Evolutionary conservation across 163 green algal species (phyloP).

Genomic region (Chloromonas sp.): DNA sequence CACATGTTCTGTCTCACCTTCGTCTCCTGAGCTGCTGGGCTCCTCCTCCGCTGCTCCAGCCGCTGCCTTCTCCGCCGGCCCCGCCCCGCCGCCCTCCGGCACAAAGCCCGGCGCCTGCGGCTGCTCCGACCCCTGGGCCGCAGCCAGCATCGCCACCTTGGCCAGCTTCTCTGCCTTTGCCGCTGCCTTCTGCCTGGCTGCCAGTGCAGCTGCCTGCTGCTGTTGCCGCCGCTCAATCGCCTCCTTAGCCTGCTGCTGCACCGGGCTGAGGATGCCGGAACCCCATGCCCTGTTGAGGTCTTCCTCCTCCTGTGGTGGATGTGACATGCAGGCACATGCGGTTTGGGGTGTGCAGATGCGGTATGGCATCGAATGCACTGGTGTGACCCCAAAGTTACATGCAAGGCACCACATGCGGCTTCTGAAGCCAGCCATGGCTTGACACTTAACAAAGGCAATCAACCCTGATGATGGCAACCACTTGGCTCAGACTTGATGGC

Average conservation of each 20-base stretch:
- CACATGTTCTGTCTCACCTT: slow-evolving; percentile 6
- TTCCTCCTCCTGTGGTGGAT: slow-evolving; percentile 49
- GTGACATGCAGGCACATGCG: too few species aligned
- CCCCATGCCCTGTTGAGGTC: slow-evolving; percentile 45
- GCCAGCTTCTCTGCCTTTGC: slow-evolving; percentile 3
- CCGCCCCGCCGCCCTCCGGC: neutral
- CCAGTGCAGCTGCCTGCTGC: neutral
- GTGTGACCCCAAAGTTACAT: neutral
- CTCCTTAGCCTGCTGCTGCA: neutral
- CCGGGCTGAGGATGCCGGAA: neutral
- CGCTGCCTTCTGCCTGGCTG: neutral
- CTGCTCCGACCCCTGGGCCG: neutral
- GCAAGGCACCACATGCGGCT: neutral
- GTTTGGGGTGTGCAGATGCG: too few species aligned
- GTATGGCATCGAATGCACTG: neutral
- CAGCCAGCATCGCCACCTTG: neutral
- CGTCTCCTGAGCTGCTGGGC: neutral
- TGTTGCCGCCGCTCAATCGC: neutral
- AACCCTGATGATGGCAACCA: neutral
- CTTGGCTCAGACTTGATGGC: neutral
- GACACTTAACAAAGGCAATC: neutral
- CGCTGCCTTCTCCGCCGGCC: neutral
- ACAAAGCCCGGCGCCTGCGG: neutral
- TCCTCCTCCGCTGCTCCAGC: slow-evolving; percentile 8
- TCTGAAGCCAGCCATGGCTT: neutral